phyloP scores from a whole-genome alignment of 2,329 filamentous ascomycete species.

The Aspergillus sp. region DNA sequence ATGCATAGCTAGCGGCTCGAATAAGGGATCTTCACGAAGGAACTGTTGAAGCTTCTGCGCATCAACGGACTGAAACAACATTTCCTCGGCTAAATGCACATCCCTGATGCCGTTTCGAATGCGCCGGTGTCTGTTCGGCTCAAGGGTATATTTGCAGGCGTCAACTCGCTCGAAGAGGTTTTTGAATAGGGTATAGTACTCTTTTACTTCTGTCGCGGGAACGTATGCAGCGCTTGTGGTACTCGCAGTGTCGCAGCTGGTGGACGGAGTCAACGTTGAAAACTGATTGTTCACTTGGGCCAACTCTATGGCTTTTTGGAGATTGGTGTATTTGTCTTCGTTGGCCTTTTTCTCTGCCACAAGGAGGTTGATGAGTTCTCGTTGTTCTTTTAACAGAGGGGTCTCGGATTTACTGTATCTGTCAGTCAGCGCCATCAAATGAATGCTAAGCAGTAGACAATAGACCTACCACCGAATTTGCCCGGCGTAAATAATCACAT shows the following conservation, averaged over 20 bases:
- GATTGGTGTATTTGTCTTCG: neutral
- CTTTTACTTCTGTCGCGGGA: neutral
- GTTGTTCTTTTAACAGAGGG: neutral
- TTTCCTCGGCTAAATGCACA: neutral
- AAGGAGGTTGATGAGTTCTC: neutral
- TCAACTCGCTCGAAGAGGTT: neutral
- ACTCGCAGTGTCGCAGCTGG: neutral
- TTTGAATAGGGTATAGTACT: neutral
- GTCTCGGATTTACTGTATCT: neutral
- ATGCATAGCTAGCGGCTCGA: neutral
- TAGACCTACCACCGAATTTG: conserved; percentile 8
- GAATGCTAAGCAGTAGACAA: too few relatives aligned
- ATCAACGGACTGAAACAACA: neutral
- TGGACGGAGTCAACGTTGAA: neutral
- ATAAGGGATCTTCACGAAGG: neutral
- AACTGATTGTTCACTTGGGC: neutral
- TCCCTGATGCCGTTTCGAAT: neutral
- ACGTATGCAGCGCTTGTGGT: neutral
- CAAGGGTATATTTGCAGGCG: neutral
- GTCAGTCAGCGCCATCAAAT: neutral
- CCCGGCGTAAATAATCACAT: conserved; percentile 25
- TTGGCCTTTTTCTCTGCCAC: neutral
- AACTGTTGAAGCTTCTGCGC: neutral
- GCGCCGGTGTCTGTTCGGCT: neutral
- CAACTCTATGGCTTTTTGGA: neutral